Percentiles rank a stretch among this genome's conserved stretches.
Evolutionary conservation across 1,139 yeast species (phyloP).

Genomic region (Diutina pseudorugosa): DNA sequence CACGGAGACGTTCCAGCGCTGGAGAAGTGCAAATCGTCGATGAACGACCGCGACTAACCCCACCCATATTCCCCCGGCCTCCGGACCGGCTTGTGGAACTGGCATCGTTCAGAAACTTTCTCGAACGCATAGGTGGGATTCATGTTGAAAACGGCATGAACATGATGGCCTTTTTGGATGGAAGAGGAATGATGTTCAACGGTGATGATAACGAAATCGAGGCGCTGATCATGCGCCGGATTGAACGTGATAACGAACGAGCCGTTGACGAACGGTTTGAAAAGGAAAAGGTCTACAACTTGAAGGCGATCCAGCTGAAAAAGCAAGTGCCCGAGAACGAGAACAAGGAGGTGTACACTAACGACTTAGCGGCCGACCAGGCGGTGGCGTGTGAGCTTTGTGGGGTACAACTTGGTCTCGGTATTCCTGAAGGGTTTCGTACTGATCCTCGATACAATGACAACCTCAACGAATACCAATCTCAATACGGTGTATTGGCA

Average conservation of each 20-base stretch:
- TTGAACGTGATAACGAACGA: constrained; percentile 29
- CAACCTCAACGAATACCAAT: constrained; percentile 16
- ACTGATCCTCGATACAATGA: constrained; percentile 20
- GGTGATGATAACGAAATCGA: neutral
- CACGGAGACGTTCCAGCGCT: neutral
- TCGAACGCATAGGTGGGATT: neutral
- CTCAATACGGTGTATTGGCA: constrained; percentile 31
- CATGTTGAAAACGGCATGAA: neutral
- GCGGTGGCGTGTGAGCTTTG: constrained; percentile 54
- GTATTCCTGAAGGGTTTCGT: constrained; percentile 44
- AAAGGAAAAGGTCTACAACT: constrained; percentile 18
- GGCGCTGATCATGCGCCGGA: constrained; percentile 21
- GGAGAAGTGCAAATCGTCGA: neutral
- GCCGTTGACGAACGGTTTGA: constrained; percentile 22
- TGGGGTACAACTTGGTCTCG: constrained; percentile 58
- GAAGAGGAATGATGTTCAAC: neutral
- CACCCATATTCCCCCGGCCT: neutral
- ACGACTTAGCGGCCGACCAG: constrained; percentile 18
- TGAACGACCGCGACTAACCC: neutral
- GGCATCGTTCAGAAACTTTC: neutral
- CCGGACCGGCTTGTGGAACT: neutral
- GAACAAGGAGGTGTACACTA: constrained; percentile 23
- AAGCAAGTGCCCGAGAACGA: constrained; percentile 16
- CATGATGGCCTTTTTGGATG: neutral
- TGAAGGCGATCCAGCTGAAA: constrained; percentile 18